Base-by-base conservation (phyloP, 2,329 filamentous ascomycete species). In the Ramichloridium luteum region DNA sequence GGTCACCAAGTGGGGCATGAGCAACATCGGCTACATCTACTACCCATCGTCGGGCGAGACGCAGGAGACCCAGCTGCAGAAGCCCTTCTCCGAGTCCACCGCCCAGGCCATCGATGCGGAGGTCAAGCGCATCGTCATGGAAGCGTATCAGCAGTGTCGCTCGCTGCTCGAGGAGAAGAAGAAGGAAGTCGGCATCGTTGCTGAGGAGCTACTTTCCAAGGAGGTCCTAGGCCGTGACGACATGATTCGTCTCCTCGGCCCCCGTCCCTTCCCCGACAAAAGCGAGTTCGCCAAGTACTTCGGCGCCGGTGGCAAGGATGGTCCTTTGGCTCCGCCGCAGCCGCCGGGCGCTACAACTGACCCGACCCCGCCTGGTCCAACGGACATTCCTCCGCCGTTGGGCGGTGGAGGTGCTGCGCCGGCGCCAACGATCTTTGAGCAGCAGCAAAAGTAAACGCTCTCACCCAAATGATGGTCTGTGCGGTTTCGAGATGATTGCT, bases 1-100 rank as follows among this genome's bases (percentile, higher is more conserved):
- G 90, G 90, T 98, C 16, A 98, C 88, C n/a, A 83, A 93, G 57
- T 98, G 85, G 78, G 90, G 90, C 46, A 98, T 98, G 90, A 74
- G 82, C 45, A 92, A 93, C 63, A 78, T 98, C 28, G 88, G 88
- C 16, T 86, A 86, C 43, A 69, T 98, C 41, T 81, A 92, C 66
- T 98, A 88, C 58, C 80, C 90, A 49, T 73, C 79, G 45, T 28
- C 30, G 9, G 36, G 34, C 17, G 49, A 52, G 34, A 46, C 36
- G n/a, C 39, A 43, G 32, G 49, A 53, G 25, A 43, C 80, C 82
- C 77, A 82, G 51, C 62, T 94, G 37, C 77, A 86, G 55, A 98
- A 98, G 66, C 90, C 90, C 0, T 98, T 96, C 62, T 88, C 84
- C 13, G 90, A 98, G 64, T 70, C 84, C 32, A 98, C 90, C 2